phyloP scores from a whole-genome alignment of 352 stramenopile species.

The Globisporangium yorkense region DNA sequence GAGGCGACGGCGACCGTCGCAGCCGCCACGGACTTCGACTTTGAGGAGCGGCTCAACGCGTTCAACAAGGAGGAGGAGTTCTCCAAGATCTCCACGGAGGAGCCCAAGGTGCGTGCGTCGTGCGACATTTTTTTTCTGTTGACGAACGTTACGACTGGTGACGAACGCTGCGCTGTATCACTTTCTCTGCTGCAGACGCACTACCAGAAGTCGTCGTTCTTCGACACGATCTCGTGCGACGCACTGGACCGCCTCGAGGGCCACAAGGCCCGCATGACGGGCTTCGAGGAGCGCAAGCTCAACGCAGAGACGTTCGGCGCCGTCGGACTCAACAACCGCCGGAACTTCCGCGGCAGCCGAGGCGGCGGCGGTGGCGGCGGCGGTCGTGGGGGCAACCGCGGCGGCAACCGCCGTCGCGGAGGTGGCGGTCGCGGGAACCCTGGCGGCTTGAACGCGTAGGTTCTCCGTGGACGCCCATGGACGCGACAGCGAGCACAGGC shows the following conservation, averaged over 20 bases:
- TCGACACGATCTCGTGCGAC: conserved; percentile 88
- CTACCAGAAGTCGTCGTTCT: conserved; percentile 89
- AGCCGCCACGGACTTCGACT: conserved; percentile 55
- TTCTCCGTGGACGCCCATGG: neutral
- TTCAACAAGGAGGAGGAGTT: conserved; percentile 84
- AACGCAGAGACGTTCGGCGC: conserved; percentile 89
- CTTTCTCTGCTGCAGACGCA: conserved; percentile 27
- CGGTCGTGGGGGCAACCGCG: conserved; percentile 25
- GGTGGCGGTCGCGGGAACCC: conserved; percentile 18
- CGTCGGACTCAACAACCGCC: conserved; percentile 81
- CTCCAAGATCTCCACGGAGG: conserved; percentile 51
- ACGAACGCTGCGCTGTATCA: neutral
- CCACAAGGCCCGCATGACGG: conserved; percentile 56
- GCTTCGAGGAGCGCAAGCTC: conserved; percentile 76
- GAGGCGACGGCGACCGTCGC: conserved; percentile 16
- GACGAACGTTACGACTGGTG: neutral
- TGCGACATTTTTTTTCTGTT: neutral
- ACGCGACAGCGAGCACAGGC: neutral
- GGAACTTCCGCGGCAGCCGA: conserved; percentile 59
- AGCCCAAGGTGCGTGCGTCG: conserved; percentile 28
- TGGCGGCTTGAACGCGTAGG: conserved; percentile 2
- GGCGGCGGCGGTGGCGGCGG: conserved; percentile 33
- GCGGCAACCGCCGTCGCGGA: conserved; percentile 12
- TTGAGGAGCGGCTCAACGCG: conserved; percentile 48
- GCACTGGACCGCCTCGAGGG: conserved; percentile 77